phyloP scores from a whole-genome alignment of 2,329 filamentous ascomycete genomes.

The Capronia epimyces region DNA sequence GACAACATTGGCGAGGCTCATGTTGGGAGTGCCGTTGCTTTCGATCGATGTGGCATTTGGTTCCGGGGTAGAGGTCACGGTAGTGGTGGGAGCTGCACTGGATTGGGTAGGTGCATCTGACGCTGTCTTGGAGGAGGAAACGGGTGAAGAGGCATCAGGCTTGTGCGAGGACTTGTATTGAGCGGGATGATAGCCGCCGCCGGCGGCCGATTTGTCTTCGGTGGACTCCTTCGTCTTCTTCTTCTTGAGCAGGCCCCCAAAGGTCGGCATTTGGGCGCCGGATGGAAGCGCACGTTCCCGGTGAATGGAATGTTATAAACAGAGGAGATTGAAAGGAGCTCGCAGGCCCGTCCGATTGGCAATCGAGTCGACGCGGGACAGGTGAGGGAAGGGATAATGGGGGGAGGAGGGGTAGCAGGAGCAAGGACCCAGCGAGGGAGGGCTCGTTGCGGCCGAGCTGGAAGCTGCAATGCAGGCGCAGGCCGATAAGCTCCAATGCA shows the following conservation, averaged over 20 bases:
- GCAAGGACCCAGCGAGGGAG: conserved; percentile 16
- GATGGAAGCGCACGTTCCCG: conserved; percentile 25
- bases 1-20: conserved; percentile 25
- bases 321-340: conserved; percentile 11
- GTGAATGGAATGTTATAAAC: conserved; percentile 20
- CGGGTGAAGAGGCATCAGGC: conserved; percentile 57
- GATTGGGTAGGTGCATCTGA: conserved; percentile 33
- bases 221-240: conserved; percentile 90
- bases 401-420: conserved; percentile 20
- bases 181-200: conserved; percentile 22
- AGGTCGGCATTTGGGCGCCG: conserved; percentile 67
- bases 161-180: conserved; percentile 48
- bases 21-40: conserved; percentile 28
- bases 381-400: conserved; percentile 12
- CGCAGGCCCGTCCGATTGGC: conserved; percentile 17
- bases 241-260: conserved; percentile 90
- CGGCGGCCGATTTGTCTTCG: conserved; percentile 35
- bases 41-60: conserved; percentile 28
- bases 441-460: not conserved
- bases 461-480: conserved; percentile 21
- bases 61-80: conserved; percentile 26
- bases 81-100: conserved; percentile 23
- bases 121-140: conserved; percentile 29
- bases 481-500: conserved; percentile 22
- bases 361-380: conserved; percentile 14